A percentile compares a stretch with the other conserved stretches of the same genome.
Conservation (phyloP, 805 yeast genomes). For the Pichia exigua region DNA sequence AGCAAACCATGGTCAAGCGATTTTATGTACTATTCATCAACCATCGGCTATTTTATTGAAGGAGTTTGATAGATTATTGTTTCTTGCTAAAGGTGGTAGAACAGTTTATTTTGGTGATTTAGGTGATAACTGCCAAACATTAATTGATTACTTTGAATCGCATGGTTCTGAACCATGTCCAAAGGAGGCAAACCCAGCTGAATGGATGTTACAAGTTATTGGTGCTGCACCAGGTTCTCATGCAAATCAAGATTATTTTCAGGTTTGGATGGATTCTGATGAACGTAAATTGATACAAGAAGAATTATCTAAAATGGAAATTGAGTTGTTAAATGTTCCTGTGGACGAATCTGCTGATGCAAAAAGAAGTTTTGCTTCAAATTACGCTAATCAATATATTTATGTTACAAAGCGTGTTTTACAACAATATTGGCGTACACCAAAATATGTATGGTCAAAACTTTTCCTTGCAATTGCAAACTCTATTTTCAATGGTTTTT, state of each 20-base stretch:
- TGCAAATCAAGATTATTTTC: constrained; percentile 62
- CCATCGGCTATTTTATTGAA: constrained; percentile 75
- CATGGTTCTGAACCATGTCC: constrained; percentile 66
- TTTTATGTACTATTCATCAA: constrained; percentile 71
- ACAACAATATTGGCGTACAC: constrained; percentile 61
- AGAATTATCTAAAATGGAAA: constrained; percentile 59
- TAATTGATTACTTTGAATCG: constrained; percentile 58
- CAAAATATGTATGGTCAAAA: constrained; percentile 51
- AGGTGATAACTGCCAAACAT: constrained; percentile 46
- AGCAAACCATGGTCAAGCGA: constrained; percentile 47
- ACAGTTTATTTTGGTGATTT: constrained; percentile 72
- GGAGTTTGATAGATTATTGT: constrained; percentile 69
- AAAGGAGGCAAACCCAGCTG: constrained; percentile 69
- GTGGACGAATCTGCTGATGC: constrained; percentile 27
- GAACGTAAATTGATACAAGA: constrained; percentile 51
- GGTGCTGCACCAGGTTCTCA: constrained; percentile 80
- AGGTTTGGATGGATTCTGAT: constrained; percentile 67
- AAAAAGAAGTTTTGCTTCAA: constrained; percentile 39
- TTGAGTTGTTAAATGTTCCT: constrained; percentile 39
- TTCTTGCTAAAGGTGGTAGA: constrained; percentile 62
- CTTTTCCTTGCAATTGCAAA: constrained; percentile 42
- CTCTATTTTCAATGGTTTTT: constrained; percentile 58
- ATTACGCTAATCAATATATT: constrained; percentile 32
- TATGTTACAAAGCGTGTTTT: constrained; percentile 44
- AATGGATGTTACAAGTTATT: constrained; percentile 85